Evolutionary conservation across 1,284 basidiomycete genomes (phyloP), one percentile per base, ranked within the genome.

Genomic region (Phylloporus sp.): DNA sequence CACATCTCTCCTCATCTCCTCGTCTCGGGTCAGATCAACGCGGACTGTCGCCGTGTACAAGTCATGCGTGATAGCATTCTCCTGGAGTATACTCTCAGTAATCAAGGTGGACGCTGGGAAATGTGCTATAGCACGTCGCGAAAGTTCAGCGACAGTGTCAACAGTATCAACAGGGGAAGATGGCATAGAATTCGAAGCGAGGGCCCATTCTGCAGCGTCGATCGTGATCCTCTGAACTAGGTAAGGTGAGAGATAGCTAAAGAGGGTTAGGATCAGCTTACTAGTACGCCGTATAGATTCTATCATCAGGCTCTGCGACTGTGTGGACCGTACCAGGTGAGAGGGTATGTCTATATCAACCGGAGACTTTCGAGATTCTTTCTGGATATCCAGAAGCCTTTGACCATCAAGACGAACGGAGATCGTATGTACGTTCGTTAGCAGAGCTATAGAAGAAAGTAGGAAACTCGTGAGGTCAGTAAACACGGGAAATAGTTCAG

Each of bases 401-500:
- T 87, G 84, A 66, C 90, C 89, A 71, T 98, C 89, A 54, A 95
- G 86, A 71, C 85, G 89, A 32, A 96, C 84, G 70, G 86, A 89
- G 62, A 98, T 86, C 70, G 89, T 84, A 24, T 83, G 80, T 8
- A 98, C 85, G 62, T 89, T 85, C 17, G 85, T 82, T 86, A 98
- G 97, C 77, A 98, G 98, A 0, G 95, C 96, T 62, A 98, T 87
- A 1, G 93, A 94, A 3, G 95, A 96, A 24, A 92, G 85, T 10
- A 98, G 82, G 78, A 98, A 98, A 29, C 93, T 87, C 20, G 92
- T 87, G 67, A 98, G 90, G 70, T 96, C 94, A 57, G 28, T 12
- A 15, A 72, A 60, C 5, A 46, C 22, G 1, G 68, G 68, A 2
- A 97, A 91, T 1, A 91, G 84, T 18, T 87, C 85, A 24, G 95